phyloP scores from a whole-genome alignment of 2,329 filamentous ascomycete genomes.

The Pseudocercospora pini-densiflorae region DNA sequence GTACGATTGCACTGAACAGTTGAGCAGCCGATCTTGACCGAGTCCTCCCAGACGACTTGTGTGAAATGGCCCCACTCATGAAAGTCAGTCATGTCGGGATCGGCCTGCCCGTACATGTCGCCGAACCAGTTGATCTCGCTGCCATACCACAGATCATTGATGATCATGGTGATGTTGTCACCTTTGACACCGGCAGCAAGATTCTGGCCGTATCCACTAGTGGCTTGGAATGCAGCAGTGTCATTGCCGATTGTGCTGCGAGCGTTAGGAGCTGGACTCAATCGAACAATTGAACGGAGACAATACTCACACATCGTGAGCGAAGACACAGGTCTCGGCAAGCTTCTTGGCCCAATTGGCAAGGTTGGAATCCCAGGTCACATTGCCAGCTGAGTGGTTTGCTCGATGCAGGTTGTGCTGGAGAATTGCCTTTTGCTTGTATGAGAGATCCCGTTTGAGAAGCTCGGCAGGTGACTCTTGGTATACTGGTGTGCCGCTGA shows the following conservation, averaged over 20 bases:
- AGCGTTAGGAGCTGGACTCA: not conserved
- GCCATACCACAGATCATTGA: conserved; percentile 87
- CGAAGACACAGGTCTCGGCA: conserved; percentile 70
- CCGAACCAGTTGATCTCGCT: conserved; percentile 66
- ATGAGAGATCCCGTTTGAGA: not conserved
- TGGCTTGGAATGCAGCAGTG: not conserved
- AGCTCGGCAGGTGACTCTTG: not conserved
- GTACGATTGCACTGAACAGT: conserved; percentile 34
- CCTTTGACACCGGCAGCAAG: conserved; percentile 69
- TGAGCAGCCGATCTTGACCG: conserved; percentile 65
- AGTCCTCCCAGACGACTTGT: conserved; percentile 71
- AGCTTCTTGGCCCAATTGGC: conserved; percentile 66
- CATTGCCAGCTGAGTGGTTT: conserved; percentile 41
- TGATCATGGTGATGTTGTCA: conserved; percentile 64
- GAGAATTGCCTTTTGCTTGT: conserved; percentile 12
- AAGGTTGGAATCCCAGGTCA: conserved; percentile 70
- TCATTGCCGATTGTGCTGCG: conserved; percentile 1
- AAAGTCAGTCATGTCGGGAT: conserved; percentile 63
- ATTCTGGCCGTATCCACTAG: conserved; percentile 83
- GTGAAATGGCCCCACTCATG: conserved; percentile 73
- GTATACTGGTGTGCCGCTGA: not conserved
- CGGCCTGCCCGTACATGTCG: conserved; percentile 42
- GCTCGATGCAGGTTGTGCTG: conserved; percentile 26
- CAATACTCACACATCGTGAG: conserved; percentile 71
- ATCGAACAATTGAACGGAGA: not conserved